A percentile compares a stretch with the other conserved stretches of the same genome.
Conservation (phyloP, 768 basidiomycete genomes). For the Lactarius hengduanensis region DNA sequence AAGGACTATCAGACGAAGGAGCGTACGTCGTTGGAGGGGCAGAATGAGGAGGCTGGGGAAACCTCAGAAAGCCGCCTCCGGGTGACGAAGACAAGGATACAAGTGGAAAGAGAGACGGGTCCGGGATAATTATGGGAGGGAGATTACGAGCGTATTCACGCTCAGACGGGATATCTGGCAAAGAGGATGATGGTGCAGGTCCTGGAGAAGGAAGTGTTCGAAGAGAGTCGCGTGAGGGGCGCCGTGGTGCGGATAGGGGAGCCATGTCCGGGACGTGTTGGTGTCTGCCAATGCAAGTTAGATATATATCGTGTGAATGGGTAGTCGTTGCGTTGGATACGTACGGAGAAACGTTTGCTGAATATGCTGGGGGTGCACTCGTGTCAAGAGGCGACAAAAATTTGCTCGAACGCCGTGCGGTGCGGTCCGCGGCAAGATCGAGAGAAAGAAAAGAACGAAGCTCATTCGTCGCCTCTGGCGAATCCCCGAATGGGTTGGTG, state of each 20-base stretch:
- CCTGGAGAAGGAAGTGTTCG: constrained; percentile 58
- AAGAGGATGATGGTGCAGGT: constrained; percentile 52
- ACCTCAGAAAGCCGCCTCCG: neutral
- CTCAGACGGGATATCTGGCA: constrained; percentile 45
- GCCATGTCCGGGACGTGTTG: constrained; percentile 17
- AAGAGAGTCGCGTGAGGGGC: constrained; percentile 43
- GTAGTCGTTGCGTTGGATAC: neutral
- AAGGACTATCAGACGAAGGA: constrained; percentile 10
- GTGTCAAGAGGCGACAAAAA: constrained; percentile 40
- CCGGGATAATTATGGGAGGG: constrained; percentile 23
- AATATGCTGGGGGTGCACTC: constrained; percentile 7
- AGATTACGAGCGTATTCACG: constrained; percentile 11
- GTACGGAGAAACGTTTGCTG: constrained; percentile 1
- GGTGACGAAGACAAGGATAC: neutral
- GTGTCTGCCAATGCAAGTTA: constrained; percentile 19
- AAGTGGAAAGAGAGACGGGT: constrained; percentile 10
- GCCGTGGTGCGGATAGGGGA: constrained; percentile 31
- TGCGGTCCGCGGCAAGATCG: constrained; percentile 58
- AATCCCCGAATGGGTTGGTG: constrained; percentile 23
- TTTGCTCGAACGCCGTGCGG: constrained; percentile 34
- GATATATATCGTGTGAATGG: neutral
- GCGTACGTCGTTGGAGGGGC: constrained; percentile 7
- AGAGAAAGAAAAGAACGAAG: constrained; percentile 64
- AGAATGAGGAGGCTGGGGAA: constrained; percentile 5
- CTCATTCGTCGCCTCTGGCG: constrained; percentile 8